A percentile compares a stretch with the other conserved stretches of the same genome.
phyloP scores from a whole-genome alignment of 805 yeast species.

The Danielozyma ontarioensis region DNA sequence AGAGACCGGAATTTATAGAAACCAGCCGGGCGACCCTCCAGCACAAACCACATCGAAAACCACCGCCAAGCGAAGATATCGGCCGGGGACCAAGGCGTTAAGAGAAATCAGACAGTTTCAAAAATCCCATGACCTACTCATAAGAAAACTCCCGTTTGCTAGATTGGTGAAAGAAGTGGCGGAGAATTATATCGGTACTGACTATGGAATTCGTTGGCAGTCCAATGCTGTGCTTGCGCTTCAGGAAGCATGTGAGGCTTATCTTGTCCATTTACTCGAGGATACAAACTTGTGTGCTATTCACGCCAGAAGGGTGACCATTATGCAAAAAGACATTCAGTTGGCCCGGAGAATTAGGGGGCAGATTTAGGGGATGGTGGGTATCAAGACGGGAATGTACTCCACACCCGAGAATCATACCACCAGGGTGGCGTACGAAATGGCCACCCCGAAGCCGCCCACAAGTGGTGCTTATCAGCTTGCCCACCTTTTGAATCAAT shows the following conservation, averaged over 20 bases:
- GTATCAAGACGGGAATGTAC: neutral
- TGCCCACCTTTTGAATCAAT: too few species aligned
- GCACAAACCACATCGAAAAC: conserved; percentile 14
- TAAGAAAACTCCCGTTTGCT: conserved; percentile 74
- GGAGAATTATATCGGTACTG: conserved; percentile 48
- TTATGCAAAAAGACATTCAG: conserved; percentile 79
- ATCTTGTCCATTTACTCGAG: conserved; percentile 64
- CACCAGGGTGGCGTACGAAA: too few species aligned
- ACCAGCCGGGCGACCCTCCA: conserved; percentile 54
- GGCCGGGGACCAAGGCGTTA: conserved; percentile 63
- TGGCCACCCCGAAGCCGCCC: too few species aligned
- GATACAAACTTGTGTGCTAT: conserved; percentile 75
- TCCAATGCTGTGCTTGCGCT: conserved; percentile 70
- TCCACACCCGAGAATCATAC: too few species aligned
- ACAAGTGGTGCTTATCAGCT: too few species aligned
- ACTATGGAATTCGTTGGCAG: conserved; percentile 69
- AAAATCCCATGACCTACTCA: conserved; percentile 58
- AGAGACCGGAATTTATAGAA: conserved; percentile 37
- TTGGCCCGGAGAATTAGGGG: conserved; percentile 76
- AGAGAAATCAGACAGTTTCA: conserved; percentile 67
- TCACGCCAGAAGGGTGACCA: conserved; percentile 79
- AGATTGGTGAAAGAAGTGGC: conserved; percentile 72
- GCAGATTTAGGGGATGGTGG: conserved; percentile 18
- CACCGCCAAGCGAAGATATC: conserved; percentile 38
- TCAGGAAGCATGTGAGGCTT: conserved; percentile 81